These are phyloP conservation scores for Trypanosoma scelopori DNA, from an alignment of 208 protist genomes.

Conservation along the genomic window DNA sequence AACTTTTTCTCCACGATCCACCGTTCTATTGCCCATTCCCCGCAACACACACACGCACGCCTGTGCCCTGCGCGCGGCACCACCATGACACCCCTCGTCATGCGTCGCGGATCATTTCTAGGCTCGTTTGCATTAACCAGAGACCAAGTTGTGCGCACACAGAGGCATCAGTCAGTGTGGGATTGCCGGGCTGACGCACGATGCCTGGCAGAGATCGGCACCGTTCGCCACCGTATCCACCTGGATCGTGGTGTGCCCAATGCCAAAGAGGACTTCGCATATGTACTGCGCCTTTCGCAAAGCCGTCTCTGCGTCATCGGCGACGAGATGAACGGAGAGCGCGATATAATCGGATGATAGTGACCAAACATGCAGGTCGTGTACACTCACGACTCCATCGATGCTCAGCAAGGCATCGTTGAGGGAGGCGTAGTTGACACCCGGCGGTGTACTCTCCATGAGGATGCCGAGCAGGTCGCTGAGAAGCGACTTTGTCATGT, in stretches of 20 bases:
- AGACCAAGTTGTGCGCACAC: no score
- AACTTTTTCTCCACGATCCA: no score
- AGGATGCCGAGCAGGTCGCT: conserved; percentile 79
- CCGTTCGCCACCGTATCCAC: conserved; percentile 63
- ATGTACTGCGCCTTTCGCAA: conserved; percentile 67
- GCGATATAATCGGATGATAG: conserved; percentile 77
- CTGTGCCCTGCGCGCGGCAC: no score
- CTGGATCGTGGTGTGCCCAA: conserved; percentile 90
- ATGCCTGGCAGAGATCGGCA: conserved; percentile 15
- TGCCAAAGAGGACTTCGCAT: conserved; percentile 52
- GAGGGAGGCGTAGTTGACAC: conserved; percentile 59
- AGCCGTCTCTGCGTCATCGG: conserved; percentile 37
- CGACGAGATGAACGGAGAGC: conserved; percentile 81
- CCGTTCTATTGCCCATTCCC: no score
- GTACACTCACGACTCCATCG: conserved; percentile 70
- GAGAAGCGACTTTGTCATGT: conserved; percentile 76
- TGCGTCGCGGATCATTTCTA: no score
- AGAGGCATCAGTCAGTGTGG: neutral
- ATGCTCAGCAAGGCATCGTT: conserved; percentile 51
- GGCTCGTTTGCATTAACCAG: no score
- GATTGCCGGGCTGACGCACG: conserved; percentile 1
- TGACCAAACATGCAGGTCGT: conserved; percentile 92
- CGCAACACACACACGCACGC: no score
- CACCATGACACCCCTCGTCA: no score
- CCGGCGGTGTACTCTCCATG: conserved; percentile 85